Evolutionary conservation across 1,284 basidiomycete genomes (phyloP), one percentile per base, ranked within the genome.

Genomic region (Ganoderma resinaceum): DNA sequence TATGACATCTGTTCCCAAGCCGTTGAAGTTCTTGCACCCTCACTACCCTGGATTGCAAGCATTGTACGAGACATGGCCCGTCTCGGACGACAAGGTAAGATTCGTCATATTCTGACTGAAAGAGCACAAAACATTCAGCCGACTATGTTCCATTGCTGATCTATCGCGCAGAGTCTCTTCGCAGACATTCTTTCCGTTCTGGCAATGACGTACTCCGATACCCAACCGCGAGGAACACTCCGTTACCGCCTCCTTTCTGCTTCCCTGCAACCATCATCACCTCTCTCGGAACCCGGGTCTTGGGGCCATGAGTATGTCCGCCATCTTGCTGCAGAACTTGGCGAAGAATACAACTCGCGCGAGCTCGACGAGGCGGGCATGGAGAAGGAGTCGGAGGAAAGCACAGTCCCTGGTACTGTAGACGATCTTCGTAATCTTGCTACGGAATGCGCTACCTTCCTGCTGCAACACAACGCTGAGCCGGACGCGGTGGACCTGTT

Each of bases 201-300:
- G 61, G 98, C 97, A n/a, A 99, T 99, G 98, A 99, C 98, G 23
- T 99, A 99, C 80, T 98, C 97, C 7, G 97, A 99, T 82, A 98
- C 95, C 20, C 84, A 96, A 88, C 90, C 95, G 14, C 89, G 97
- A 64, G 98, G 98, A 67, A 99, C 98, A 1, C 91, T 99, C 35
- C 90, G 91, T 74, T 98, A 97, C 82, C 93, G 96, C 65, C 87
- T 98, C 42, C 86, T 95, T 62, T 94, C 95, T 9, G 87, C 89
- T n/a, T 89, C 92, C 26, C 85, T 93, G 62, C 86, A 87, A 58
- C 87, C 90, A 23, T 77, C 85, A 29, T 84, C 87, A 2, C 87
- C 89, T 1, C 85, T 92, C 43, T 90, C 95, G 49, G 94, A 96
- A 68, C 96, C 98, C 0, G 97, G 97, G 35, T 89, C 92, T 35